phyloP scores from a whole-genome alignment of 441 rosid species.

The Mallotus japonicus region DNA sequence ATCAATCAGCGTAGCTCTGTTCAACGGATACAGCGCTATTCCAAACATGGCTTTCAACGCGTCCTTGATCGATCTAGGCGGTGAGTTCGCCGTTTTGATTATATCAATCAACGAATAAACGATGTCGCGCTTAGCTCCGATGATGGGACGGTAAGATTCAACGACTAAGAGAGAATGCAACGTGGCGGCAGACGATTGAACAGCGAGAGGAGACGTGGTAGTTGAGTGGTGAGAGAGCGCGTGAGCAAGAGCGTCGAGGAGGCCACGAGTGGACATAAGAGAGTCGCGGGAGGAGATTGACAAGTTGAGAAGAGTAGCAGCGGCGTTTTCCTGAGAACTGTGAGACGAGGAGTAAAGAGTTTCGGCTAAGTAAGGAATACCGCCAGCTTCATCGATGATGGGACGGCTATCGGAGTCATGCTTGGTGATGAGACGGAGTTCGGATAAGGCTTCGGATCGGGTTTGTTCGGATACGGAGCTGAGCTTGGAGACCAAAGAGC shows the following conservation, averaged over 20 bases:
- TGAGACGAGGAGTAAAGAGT: slow-evolving; percentile 68
- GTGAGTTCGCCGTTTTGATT: slow-evolving; percentile 46
- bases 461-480: slow-evolving; percentile 78
- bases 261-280: slow-evolving; percentile 75
- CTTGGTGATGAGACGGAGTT: slow-evolving; percentile 72
- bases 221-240: slow-evolving; percentile 59
- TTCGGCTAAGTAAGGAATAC: slow-evolving; percentile 76
- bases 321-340: slow-evolving; percentile 76
- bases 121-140: slow-evolving; percentile 84
- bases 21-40: slow-evolving; percentile 58
- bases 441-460: slow-evolving; percentile 61
- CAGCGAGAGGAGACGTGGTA: slow-evolving; percentile 54
- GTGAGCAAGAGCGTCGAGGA: slow-evolving; percentile 83
- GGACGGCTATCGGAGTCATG: slow-evolving; percentile 70
- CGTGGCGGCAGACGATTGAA: slow-evolving; percentile 78
- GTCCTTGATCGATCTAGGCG: slow-evolving; percentile 72
- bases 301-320: slow-evolving; percentile 77
- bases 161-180: slow-evolving; percentile 61
- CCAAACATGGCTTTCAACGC: slow-evolving; percentile 81
- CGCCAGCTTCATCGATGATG: slow-evolving; percentile 68
- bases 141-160: slow-evolving; percentile 68
- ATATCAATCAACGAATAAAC: slow-evolving; percentile 67
- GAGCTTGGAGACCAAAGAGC: slow-evolving; percentile 59
- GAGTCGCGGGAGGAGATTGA: slow-evolving; percentile 66
- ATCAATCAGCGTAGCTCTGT: slow-evolving; percentile 55